Evolutionary conservation across 805 yeast species (phyloP).

Genomic region (Barnettozyma populi): DNA sequence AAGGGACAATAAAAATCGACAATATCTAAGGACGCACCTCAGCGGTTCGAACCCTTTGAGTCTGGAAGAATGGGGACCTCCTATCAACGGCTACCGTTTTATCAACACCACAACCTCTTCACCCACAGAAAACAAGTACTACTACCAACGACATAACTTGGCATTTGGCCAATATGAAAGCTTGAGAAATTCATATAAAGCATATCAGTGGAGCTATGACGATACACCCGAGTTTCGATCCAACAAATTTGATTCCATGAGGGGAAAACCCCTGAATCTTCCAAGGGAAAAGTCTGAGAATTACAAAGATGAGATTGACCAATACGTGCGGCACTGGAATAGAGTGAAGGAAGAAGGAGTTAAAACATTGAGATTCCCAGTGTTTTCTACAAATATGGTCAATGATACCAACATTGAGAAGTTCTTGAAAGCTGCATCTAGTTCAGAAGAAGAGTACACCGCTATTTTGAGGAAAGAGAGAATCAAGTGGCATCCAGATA

Average conservation of each 20-base stretch:
- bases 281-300: neutral
- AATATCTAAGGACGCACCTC: no score
- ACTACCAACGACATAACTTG: constrained; percentile 8
- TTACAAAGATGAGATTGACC: constrained; percentile 7
- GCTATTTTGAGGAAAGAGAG: constrained; percentile 41
- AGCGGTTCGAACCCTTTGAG: neutral
- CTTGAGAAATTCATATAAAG: neutral
- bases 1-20: neutral
- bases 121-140: constrained; percentile 6
- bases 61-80: constrained; percentile 25
- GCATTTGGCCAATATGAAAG: neutral
- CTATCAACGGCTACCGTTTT: constrained; percentile 25
- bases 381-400: constrained; percentile 29
- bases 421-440: constrained; percentile 11
- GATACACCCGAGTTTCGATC: constrained; percentile 14
- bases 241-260: neutral
- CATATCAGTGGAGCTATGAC: constrained; percentile 13
- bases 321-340: constrained; percentile 28
- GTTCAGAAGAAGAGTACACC: constrained; percentile 3
- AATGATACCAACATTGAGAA: constrained; percentile 6
- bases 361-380: constrained; percentile 21
- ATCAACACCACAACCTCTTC: constrained; percentile 5
- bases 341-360: constrained; percentile 9
- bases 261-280: neutral
- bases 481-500: constrained; percentile 69